phyloP scores from a whole-genome alignment of 2,329 filamentous ascomycete species.

The Dichotomopilus funicola region DNA sequence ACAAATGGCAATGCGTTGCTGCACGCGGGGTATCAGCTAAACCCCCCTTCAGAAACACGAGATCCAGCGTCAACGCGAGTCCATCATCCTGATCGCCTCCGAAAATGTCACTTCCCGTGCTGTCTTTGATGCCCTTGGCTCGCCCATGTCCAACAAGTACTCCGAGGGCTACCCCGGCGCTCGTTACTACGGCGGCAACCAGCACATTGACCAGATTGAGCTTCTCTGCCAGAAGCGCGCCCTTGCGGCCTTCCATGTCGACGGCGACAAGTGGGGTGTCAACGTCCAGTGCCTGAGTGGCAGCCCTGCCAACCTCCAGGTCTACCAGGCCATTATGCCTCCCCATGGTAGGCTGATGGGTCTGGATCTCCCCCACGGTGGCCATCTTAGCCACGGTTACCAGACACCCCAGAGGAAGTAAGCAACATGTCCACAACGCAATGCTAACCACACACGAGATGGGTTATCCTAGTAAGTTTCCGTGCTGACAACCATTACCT shows the following conservation, averaged over 20 bases:
- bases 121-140: slow-evolving; percentile 94
- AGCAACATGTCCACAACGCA: slow-evolving; percentile 27
- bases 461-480: too few relatives aligned
- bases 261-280: slow-evolving; percentile 90
- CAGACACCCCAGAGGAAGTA: slow-evolving; percentile 90
- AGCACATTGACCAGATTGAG: slow-evolving; percentile 97
- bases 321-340: slow-evolving; percentile 95
- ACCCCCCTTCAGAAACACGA: slow-evolving; percentile 64
- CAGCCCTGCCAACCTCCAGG: slow-evolving; percentile 93
- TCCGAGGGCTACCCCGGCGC: slow-evolving; percentile 97
- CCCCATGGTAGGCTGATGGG: slow-evolving; percentile 96
- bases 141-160: slow-evolving; percentile 98
- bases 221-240: slow-evolving; percentile 90
- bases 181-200: slow-evolving; percentile 98
- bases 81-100: slow-evolving; percentile 96
- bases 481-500: neutral
- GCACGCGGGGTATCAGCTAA: slow-evolving; percentile 19
- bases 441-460: neutral
- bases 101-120: slow-evolving; percentile 99
- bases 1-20: neutral
- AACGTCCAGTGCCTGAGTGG: slow-evolving; percentile 94
- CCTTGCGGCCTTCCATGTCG: slow-evolving; percentile 81
- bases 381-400: slow-evolving; percentile 94
- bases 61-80: slow-evolving; percentile 95
- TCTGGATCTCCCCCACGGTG: slow-evolving; percentile 87